A percentile compares a stretch with the other conserved stretches of the same genome.
These are phyloP conservation scores for Agaricus bisporus DNA, from an alignment of 768 basidiomycete genomes.

Conservation along the genomic window DNA sequence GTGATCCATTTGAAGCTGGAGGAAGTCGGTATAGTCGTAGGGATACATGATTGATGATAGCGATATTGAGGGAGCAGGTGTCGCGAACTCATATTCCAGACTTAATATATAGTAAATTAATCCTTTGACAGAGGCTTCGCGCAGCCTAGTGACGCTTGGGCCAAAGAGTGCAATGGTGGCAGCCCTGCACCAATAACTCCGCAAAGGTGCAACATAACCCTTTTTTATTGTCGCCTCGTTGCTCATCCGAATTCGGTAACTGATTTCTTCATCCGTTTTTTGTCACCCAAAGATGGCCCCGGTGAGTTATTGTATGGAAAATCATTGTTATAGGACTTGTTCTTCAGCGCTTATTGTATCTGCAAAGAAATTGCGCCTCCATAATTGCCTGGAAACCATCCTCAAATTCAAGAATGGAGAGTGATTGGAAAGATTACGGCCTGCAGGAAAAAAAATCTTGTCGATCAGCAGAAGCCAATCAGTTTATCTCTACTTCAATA, in stretches of 20 bases:
- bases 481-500: not conserved
- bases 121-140: slow-evolving; percentile 7
- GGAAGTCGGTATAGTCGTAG: slow-evolving; percentile 4
- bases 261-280: not conserved
- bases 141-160: slow-evolving; percentile 7
- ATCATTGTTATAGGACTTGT: not conserved
- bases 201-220: slow-evolving; percentile 12
- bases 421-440: not conserved
- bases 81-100: slow-evolving; percentile 2
- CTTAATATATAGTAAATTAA: slow-evolving; percentile 9
- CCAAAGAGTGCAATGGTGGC: slow-evolving; percentile 9
- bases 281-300: not conserved
- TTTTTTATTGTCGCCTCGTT: slow-evolving; percentile 22
- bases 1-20: slow-evolving; percentile 6
- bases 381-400: not conserved
- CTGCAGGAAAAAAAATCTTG: not conserved
- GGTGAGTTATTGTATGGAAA: not conserved
- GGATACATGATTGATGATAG: slow-evolving; percentile 1
- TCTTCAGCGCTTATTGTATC: not conserved
- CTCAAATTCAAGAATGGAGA: not conserved
- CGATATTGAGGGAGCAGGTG: not conserved
- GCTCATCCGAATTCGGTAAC: slow-evolving; percentile 7
- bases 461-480: slow-evolving; percentile 1
- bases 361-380: not conserved
- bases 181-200: slow-evolving; percentile 9